Percentiles rank a stretch among this genome's conserved stretches.
These are phyloP conservation scores for cucumber (Cucumis sativus) DNA, from an alignment of 306 rosid species.

Conservation along the genomic window Cucumber_9930_V3 NC_026655.2:25179501-25180000, in stretches of 20 bases:
- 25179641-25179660: conserved; percentile 82
- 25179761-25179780: background rate
- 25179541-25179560: background rate
- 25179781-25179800: background rate
- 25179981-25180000: background rate
- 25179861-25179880: too few relatives aligned
- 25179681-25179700: conserved; percentile 89
- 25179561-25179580: conserved; percentile 29
- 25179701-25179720: conserved; percentile 4
- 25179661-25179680: conserved; percentile 86
- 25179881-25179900: too few relatives aligned
- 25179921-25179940: too few relatives aligned
- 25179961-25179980: too few relatives aligned
- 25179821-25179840: too few relatives aligned
- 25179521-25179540: background rate
- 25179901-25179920: too few relatives aligned
- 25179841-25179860: too few relatives aligned
- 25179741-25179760: background rate
- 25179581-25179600: conserved; percentile 84
- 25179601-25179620: conserved; percentile 91
- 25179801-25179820: background rate
- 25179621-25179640: conserved; percentile 79
- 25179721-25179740: background rate
- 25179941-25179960: too few relatives aligned
- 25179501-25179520: background rate